Conservation (phyloP, 352 stramenopile species). For the Globisporangium mamillatum region DNA sequence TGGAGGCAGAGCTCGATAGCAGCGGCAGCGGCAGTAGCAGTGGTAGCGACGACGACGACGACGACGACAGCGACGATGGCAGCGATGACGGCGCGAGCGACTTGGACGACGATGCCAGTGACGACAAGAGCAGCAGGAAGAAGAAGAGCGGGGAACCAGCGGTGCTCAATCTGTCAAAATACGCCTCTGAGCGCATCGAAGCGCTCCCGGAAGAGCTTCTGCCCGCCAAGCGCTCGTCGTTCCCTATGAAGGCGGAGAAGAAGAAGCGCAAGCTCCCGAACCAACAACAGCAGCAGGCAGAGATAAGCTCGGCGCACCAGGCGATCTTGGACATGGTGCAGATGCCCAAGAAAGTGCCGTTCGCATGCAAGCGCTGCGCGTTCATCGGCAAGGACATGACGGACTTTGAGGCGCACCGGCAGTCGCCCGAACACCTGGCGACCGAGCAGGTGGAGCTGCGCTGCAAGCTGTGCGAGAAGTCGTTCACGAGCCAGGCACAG, state of each 20-base stretch:
- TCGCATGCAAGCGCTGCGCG: slow-evolving; percentile 76
- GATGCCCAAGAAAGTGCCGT: slow-evolving; percentile 74
- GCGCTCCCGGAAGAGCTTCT: slow-evolving; percentile 55
- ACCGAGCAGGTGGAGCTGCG: slow-evolving; percentile 31
- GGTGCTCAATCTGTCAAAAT: slow-evolving; percentile 70
- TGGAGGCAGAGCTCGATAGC: slow-evolving; percentile 65
- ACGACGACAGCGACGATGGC: background rate
- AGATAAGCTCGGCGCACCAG: slow-evolving; percentile 26
- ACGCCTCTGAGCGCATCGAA: slow-evolving; percentile 60
- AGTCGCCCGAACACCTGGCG: slow-evolving; percentile 45
- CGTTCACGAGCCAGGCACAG: slow-evolving; percentile 74
- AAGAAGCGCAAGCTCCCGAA: slow-evolving; percentile 43
- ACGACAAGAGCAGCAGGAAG: background rate
- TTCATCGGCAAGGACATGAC: slow-evolving; percentile 75
- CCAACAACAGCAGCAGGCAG: slow-evolving; percentile 22
- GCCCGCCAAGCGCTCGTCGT: slow-evolving; percentile 29
- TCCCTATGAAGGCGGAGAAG: slow-evolving; percentile 26
- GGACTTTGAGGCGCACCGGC: slow-evolving; percentile 56
- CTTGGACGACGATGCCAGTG: slow-evolving; percentile 21
- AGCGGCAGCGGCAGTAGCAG: slow-evolving; percentile 16
- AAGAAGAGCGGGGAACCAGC: background rate
- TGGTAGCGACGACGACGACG: background rate
- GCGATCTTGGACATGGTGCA: slow-evolving; percentile 45
- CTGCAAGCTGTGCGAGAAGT: slow-evolving; percentile 71
- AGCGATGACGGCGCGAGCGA: slow-evolving; percentile 17